These are phyloP conservation scores for Aspergillus candidus DNA, from an alignment of 2,329 filamentous ascomycete species.

Conservation along the genomic window DNA sequence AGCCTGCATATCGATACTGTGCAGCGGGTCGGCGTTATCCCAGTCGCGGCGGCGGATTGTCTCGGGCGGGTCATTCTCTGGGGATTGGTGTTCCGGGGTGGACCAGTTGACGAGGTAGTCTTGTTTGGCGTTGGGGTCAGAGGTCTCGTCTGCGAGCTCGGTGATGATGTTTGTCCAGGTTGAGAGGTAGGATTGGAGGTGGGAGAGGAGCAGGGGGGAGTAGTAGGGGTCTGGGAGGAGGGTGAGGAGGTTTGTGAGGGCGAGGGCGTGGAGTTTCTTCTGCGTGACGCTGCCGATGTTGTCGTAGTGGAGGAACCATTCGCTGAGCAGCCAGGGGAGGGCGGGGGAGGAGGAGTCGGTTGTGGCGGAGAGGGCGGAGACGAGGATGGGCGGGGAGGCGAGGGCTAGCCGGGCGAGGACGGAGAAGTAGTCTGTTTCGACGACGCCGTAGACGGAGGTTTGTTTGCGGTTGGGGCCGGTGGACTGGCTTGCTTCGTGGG, in stretches of 20 bases:
- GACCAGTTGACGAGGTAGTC: slow-evolving; percentile 40
- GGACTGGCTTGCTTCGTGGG: slow-evolving; percentile 69
- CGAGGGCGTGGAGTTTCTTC: slow-evolving; percentile 44
- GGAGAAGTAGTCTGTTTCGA: slow-evolving; percentile 78
- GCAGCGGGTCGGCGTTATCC: slow-evolving; percentile 37
- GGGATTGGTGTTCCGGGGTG: slow-evolving; percentile 26
- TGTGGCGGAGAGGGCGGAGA: slow-evolving; percentile 44
- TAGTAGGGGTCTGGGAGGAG: slow-evolving; percentile 33
- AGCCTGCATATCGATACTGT: slow-evolving; percentile 40
- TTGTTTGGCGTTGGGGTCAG: slow-evolving; percentile 28
- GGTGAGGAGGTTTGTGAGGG: slow-evolving; percentile 41
- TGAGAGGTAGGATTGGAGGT: slow-evolving; percentile 42
- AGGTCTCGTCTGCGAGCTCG: slow-evolving; percentile 37
- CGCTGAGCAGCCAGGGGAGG: slow-evolving; percentile 40
- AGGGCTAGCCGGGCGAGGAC: slow-evolving; percentile 74
- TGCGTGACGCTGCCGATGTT: slow-evolving; percentile 41
- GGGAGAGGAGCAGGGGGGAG: slow-evolving; percentile 36
- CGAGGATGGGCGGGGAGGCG: slow-evolving; percentile 63
- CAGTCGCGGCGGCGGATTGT: slow-evolving; percentile 36
- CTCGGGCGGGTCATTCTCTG: slow-evolving; percentile 37
- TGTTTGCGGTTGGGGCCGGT: slow-evolving; percentile 70
- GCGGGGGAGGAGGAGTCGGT: slow-evolving; percentile 23
- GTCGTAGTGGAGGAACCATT: slow-evolving; percentile 47
- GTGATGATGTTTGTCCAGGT: slow-evolving; percentile 44
- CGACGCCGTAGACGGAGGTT: slow-evolving; percentile 64